Base-by-base conservation (phyloP, 345 rosid species). In the Bretschneidera sinensis region DNA sequence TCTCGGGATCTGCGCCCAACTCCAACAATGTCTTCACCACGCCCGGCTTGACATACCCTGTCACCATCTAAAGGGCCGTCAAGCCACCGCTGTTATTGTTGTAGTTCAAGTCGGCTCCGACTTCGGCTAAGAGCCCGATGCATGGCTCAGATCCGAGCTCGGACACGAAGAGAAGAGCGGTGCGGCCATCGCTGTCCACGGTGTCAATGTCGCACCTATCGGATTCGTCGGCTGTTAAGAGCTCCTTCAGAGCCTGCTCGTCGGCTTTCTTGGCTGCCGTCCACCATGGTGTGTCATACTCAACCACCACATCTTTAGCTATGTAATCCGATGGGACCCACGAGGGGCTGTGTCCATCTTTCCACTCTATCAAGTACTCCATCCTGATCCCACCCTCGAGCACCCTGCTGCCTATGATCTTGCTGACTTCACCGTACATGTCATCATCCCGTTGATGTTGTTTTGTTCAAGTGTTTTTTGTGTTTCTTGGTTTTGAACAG, bases 241-340 rank as follows among this genome's bases (percentile, higher is more conserved):
- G 76, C 48, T 60, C 43, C 39, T 64, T 63, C 18, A 87, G 73
- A 14, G 94, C 86, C 55, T 75, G 34, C 0, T 80, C 82, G 73
- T 92, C 97, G 59, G 88, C 92, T 62, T 92, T 92, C 60, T 87
- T 89, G 21, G 98, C 96, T 5, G 94, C 97, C 5, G 79, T 84
- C 97, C 96, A 92, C 97, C 98, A 89, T 0, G 97, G 96, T 0
- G 90, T 72, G 65, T 92, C 97, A 69, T 84, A 89, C 69, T 89
- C 98, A 0, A 94, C 86, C 21, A 92, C 84, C 9, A 89, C 94
- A 57, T 92, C 98, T 4, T 77, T 78, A 43, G 98, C 97, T 14
- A 89, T 80, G 81, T 19, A 83, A 60, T 82, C 79, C 0, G 88
- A 72, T 0, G 85, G 84, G 25, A 92, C 82, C 97, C 97, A 92